Conservation (phyloP, 1,284 basidiomycete species). For the Ustilago bromivora region DNA sequence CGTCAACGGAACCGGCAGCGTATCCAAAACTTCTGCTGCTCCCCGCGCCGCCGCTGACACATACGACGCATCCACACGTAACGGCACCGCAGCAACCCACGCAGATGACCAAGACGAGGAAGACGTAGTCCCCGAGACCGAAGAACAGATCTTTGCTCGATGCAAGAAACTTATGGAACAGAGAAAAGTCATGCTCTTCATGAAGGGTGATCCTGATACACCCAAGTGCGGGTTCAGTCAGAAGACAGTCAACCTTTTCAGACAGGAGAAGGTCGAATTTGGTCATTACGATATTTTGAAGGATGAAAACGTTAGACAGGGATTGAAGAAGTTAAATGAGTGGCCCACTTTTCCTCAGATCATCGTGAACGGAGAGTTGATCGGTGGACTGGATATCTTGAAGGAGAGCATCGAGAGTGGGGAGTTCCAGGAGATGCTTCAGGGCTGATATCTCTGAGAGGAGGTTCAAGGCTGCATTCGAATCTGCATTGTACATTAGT, state of each 20-base stretch:
- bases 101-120: slow-evolving; percentile 49
- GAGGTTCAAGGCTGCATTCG: background rate
- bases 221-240: slow-evolving; percentile 81
- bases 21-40: slow-evolving; percentile 55
- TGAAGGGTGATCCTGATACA: slow-evolving; percentile 90
- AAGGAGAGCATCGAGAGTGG: slow-evolving; percentile 72
- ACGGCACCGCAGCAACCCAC: slow-evolving; percentile 15
- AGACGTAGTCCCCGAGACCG: slow-evolving; percentile 72
- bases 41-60: slow-evolving; percentile 56
- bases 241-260: slow-evolving; percentile 77
- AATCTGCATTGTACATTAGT: slow-evolving; percentile 38
- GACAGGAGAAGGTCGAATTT: slow-evolving; percentile 77
- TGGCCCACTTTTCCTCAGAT: slow-evolving; percentile 82
- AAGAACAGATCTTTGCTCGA: slow-evolving; percentile 77
- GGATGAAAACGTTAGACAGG: slow-evolving; percentile 78
- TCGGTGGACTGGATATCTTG: slow-evolving; percentile 75
- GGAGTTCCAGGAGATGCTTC: slow-evolving; percentile 77
- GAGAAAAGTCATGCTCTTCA: slow-evolving; percentile 85
- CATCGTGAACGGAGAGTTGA: slow-evolving; percentile 79
- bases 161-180: slow-evolving; percentile 78
- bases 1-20: slow-evolving; percentile 60
- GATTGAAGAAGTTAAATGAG: slow-evolving; percentile 85
- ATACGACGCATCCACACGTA: slow-evolving; percentile 47
- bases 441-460: slow-evolving; percentile 22
- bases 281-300: slow-evolving; percentile 82